Conservation (phyloP, 257 asterid species). For the Capsicum baccatum region DNA sequence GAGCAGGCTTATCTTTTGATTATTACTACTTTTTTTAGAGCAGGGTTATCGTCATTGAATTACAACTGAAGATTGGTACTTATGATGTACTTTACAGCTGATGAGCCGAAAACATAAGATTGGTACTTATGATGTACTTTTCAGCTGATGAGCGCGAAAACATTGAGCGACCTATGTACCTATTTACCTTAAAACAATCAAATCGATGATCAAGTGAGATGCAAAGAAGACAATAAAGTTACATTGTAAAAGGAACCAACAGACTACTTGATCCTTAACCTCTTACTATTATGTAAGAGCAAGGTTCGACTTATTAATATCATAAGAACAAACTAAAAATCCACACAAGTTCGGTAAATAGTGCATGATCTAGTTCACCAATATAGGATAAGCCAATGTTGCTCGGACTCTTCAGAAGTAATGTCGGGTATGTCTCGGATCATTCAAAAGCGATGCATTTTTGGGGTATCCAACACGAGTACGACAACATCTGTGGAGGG, state of each 20-base stretch:
- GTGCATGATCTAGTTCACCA: background rate
- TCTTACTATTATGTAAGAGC: slow-evolving; percentile 14
- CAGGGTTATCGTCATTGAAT: too few species aligned
- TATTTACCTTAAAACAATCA: background rate
- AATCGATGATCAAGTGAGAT: background rate
- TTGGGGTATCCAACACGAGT: background rate
- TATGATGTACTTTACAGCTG: too few species aligned
- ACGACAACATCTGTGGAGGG: background rate
- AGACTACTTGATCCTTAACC: slow-evolving; percentile 9
- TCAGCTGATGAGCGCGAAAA: too few species aligned
- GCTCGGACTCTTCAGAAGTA: background rate
- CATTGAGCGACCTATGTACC: too few species aligned
- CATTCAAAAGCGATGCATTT: background rate
- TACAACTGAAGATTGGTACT: too few species aligned
- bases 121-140: too few species aligned
- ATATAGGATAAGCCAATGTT: background rate
- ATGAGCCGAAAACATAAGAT: too few species aligned
- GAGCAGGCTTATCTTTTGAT: too few species aligned
- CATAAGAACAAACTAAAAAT: background rate
- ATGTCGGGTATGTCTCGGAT: background rate
- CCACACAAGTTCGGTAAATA: background rate
- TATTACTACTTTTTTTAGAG: too few species aligned
- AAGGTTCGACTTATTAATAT: slow-evolving; percentile 3
- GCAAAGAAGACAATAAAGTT: background rate
- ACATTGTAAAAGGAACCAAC: background rate